Evolutionary conservation across 2,329 filamentous ascomycete genomes (phyloP).

Genomic region (Arachnomyces sp.): DNA sequence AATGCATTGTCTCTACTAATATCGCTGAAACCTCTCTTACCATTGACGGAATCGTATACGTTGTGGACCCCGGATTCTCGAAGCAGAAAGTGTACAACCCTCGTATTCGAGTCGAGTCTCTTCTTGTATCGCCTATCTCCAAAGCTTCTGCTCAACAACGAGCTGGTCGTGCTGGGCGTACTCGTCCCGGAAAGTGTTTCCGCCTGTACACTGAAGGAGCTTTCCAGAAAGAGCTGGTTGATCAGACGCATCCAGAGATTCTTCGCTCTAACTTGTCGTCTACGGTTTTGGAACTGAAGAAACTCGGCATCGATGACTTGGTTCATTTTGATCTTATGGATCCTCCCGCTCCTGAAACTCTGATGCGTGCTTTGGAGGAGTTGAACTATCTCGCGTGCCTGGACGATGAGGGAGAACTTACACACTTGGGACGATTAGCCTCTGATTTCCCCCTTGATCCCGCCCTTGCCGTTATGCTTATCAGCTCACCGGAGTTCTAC

Average conservation of each 20-base stretch:
- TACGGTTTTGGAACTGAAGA: slow-evolving; percentile 93
- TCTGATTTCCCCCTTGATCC: slow-evolving; percentile 96
- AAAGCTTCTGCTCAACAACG: slow-evolving; percentile 96
- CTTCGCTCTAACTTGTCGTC: slow-evolving; percentile 88
- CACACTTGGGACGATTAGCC: slow-evolving; percentile 71
- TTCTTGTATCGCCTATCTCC: slow-evolving; percentile 95
- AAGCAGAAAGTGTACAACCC: slow-evolving; percentile 99
- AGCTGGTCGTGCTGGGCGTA: slow-evolving; percentile 98
- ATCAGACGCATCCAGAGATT: slow-evolving; percentile 94
- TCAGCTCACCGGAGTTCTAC: slow-evolving; percentile 94
- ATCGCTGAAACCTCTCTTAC: slow-evolving; percentile 97
- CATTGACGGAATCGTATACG: slow-evolving; percentile 97
- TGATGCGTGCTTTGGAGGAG: slow-evolving; percentile 96
- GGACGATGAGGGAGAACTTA: slow-evolving; percentile 92
- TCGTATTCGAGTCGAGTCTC: slow-evolving; percentile 87
- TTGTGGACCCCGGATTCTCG: slow-evolving; percentile 97
- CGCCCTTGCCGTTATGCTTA: slow-evolving; percentile 91
- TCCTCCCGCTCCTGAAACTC: slow-evolving; percentile 90
- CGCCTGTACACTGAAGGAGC: slow-evolving; percentile 88
- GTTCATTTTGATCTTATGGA: slow-evolving; percentile 99
- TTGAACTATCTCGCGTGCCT: slow-evolving; percentile 95
- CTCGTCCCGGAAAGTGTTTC: slow-evolving; percentile 96
- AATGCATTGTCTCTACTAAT: slow-evolving; percentile 90
- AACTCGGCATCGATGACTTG: slow-evolving; percentile 87
- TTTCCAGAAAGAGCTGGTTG: slow-evolving; percentile 96